Evolutionary conservation across 2,329 filamentous ascomycete genomes (phyloP).

Genomic region (Apiospora sp.): DNA sequence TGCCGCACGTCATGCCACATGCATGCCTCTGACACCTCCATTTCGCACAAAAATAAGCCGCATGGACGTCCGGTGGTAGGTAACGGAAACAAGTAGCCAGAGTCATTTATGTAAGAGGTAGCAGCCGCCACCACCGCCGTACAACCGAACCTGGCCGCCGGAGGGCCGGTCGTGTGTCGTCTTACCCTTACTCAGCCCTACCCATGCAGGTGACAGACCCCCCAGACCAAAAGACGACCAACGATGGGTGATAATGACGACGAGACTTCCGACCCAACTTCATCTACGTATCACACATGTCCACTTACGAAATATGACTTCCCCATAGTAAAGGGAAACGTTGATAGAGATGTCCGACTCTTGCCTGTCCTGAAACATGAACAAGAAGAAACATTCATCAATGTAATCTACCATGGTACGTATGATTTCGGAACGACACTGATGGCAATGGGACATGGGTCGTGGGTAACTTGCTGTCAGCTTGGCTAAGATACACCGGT

Average conservation of each 20-base stretch:
- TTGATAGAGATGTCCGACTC: not conserved
- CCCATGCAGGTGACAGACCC: not conserved
- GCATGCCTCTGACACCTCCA: not conserved
- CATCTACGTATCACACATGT: not conserved
- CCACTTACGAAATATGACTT: not conserved
- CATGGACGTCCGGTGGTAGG: not conserved
- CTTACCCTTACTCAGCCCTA: slow-evolving; percentile 8
- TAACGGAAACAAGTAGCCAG: not conserved
- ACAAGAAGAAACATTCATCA: not conserved
- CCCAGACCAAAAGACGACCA: not conserved
- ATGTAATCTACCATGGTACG: not conserved
- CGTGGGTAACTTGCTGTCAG: not conserved
- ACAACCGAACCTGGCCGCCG: not conserved
- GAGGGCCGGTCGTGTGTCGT: not conserved
- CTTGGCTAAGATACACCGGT: not conserved
- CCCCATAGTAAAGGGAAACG: not conserved
- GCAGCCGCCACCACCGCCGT: not conserved
- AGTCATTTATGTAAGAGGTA: no score
- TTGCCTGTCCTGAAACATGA: not conserved
- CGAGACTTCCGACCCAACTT: not conserved
- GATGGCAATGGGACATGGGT: not conserved
- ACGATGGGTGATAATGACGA: not conserved
- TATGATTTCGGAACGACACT: not conserved
- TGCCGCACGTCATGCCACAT: not conserved
- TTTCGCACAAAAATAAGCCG: not conserved